Evolutionary conservation across 192 early-diverging fungal genomes (phyloP), one percentile per base, ranked within the genome.

Genomic region (Coemansia furcata): DNA sequence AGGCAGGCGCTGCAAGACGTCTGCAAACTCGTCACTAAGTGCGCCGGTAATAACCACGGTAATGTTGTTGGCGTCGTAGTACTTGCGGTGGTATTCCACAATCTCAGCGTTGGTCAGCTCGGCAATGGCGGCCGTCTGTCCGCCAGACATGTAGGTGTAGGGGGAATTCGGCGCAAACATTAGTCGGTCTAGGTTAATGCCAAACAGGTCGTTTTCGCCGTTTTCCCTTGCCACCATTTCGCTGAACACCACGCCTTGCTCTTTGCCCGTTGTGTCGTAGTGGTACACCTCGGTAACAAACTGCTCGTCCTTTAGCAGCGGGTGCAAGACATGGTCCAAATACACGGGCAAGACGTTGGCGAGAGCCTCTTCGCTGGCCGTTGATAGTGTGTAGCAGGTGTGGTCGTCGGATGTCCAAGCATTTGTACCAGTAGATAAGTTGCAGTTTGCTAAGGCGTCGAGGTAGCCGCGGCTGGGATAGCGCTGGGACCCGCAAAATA

Each of bases 201-300:
- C 61, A 36, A 78, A 68, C 66, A 90, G 49, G 67, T 93, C 91
- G 7, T 74, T 66, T 63, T 93, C 92, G 6, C 86, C 86, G 73
- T 89, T 87, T 66, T 94, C 91, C 17, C 86, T 66, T 9, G 87
- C 80, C 1, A 89, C 87, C 90, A 95, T 94, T 67, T 91, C 86
- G 71, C 86, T 83, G 30, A 86, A 85, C 40, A 95, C 94, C 9
- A 95, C 94, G 15, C 94, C 94, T 35, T 93, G 87, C 42, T 91
- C 86, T 63, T 86, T 85, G 5, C 85, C 90, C 1, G 83, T 73
- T 19, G 73, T 85, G 58, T 94, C 91, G 38, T 89, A 78, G 74
- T 94, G 92, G 66, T 91, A 91, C 10, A 95, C 93, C 32, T 93
- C 90, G 32, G 89, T 93, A 58, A 88, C 80, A 67, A 93, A 94